These are phyloP conservation scores for Brassica carinata DNA, from an alignment of 345 rosid genomes.

Conservation along the genomic window DNA sequence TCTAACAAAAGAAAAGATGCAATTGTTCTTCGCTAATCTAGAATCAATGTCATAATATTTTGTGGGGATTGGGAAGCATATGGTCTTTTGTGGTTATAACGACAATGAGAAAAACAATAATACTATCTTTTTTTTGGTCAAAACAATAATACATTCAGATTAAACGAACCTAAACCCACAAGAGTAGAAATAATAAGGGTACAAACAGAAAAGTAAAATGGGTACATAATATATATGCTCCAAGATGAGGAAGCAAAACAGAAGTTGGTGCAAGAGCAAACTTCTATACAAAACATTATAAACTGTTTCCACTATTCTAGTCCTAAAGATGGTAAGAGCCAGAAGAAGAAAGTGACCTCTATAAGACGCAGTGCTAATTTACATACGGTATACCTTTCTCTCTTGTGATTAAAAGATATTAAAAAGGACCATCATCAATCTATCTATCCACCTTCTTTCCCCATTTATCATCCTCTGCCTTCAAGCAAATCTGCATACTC, in stretches of 20 bases:
- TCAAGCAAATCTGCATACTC: slow-evolving; percentile 23
- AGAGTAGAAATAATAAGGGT: slow-evolving; percentile 7
- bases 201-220: background rate
- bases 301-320: too few relatives aligned
- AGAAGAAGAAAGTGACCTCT: slow-evolving; percentile 4
- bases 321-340: slow-evolving; percentile 21
- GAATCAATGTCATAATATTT: too few relatives aligned
- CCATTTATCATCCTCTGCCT: slow-evolving; percentile 9
- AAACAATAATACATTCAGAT: slow-evolving; percentile 32
- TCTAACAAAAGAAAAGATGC: too few relatives aligned
- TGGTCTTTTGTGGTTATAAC: too few relatives aligned
- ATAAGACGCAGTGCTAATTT: slow-evolving; percentile 38
- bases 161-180: slow-evolving; percentile 34
- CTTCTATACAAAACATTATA: slow-evolving; percentile 40
- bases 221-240: slow-evolving; percentile 25
- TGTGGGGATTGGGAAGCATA: too few relatives aligned
- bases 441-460: slow-evolving; percentile 17
- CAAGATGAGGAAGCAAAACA: slow-evolving; percentile 17
- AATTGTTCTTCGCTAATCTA: too few relatives aligned
- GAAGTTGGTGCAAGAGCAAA: slow-evolving; percentile 11
- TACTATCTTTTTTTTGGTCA: too few relatives aligned
- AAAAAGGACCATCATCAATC: slow-evolving; percentile 16
- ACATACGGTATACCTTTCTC: slow-evolving; percentile 25
- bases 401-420: background rate
- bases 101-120: too few relatives aligned